Evolutionary conservation across 1,284 basidiomycete species (phyloP).

Genomic region (Coriolopsis trogii): DNA sequence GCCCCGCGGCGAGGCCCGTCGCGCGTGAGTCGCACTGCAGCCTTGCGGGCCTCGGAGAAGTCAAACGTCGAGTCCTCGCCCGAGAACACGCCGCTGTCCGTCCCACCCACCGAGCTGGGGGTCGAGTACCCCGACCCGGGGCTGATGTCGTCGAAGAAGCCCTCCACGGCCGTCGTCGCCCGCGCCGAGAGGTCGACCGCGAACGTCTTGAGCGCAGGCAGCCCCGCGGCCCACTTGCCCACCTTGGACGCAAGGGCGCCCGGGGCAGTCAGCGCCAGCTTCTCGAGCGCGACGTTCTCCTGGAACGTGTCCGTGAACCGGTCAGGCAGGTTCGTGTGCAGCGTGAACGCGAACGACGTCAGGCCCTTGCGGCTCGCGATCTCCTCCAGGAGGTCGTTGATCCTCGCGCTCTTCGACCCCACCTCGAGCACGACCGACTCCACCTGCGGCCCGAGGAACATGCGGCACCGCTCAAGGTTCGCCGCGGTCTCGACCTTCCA

Average conservation of each 20-base stretch:
- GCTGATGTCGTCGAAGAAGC: constrained; percentile 72
- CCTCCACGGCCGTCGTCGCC: constrained; percentile 66
- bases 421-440: constrained; percentile 64
- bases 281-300: constrained; percentile 61
- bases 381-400: constrained; percentile 62
- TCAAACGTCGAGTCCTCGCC: constrained; percentile 73
- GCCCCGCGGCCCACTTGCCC: constrained; percentile 68
- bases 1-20: constrained; percentile 46
- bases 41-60: constrained; percentile 70
- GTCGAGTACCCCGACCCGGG: constrained; percentile 66
- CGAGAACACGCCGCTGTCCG: constrained; percentile 76
- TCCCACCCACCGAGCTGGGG: constrained; percentile 63
- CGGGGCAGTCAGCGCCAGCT: constrained; percentile 65
- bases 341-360: constrained; percentile 66
- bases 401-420: constrained; percentile 54
- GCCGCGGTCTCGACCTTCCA: constrained; percentile 72
- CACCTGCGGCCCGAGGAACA: constrained; percentile 66
- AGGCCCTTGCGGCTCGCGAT: constrained; percentile 63
- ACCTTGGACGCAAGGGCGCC: constrained; percentile 66
- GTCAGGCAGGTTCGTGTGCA: constrained; percentile 68
- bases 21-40: constrained; percentile 59
- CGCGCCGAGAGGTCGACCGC: constrained; percentile 72
- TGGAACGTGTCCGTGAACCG: constrained; percentile 65
- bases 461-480: constrained; percentile 61
- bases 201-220: constrained; percentile 60